A percentile compares a stretch with the other conserved stretches of the same genome.
These are phyloP conservation scores for Cryphonectria japonica DNA, from an alignment of 2,329 filamentous ascomycete genomes.

Conservation along the genomic window DNA sequence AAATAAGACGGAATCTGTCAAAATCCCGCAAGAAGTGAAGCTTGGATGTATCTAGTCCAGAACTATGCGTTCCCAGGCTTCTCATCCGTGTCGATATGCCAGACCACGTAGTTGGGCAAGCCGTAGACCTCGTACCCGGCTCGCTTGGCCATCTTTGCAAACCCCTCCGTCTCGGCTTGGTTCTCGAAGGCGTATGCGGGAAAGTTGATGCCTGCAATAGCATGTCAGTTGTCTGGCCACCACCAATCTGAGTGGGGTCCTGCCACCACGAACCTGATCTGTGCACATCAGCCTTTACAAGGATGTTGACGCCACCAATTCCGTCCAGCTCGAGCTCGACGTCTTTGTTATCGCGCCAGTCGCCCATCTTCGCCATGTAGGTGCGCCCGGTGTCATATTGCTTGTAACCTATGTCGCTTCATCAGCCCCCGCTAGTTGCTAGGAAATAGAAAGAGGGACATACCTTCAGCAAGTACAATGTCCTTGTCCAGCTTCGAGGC, in stretches of 20 bases:
- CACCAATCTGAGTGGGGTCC: not conserved
- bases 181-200: slow-evolving; percentile 97
- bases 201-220: slow-evolving; percentile 83
- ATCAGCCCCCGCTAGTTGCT: slow-evolving; percentile 26
- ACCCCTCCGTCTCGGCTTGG: slow-evolving; percentile 97
- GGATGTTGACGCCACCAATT: slow-evolving; percentile 94
- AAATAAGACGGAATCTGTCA: slow-evolving; percentile 15
- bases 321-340: slow-evolving; percentile 92
- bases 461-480: slow-evolving; percentile 85
- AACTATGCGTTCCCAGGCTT: slow-evolving; percentile 77
- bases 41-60: slow-evolving; percentile 4
- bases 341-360: slow-evolving; percentile 91
- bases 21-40: slow-evolving; percentile 26
- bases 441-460: slow-evolving; percentile 14
- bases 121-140: slow-evolving; percentile 92
- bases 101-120: slow-evolving; percentile 96
- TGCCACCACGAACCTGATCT: slow-evolving; percentile 70
- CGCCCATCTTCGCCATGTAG: slow-evolving; percentile 89
- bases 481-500: slow-evolving; percentile 76
- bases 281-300: slow-evolving; percentile 98
- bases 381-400: slow-evolving; percentile 88
- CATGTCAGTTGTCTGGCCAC: slow-evolving; percentile 9
- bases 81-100: slow-evolving; percentile 97
- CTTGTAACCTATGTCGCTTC: slow-evolving; percentile 70
- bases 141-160: slow-evolving; percentile 97